These are phyloP conservation scores for Suillus subluteus DNA, from an alignment of 768 basidiomycete species.

Conservation along the genomic window DNA sequence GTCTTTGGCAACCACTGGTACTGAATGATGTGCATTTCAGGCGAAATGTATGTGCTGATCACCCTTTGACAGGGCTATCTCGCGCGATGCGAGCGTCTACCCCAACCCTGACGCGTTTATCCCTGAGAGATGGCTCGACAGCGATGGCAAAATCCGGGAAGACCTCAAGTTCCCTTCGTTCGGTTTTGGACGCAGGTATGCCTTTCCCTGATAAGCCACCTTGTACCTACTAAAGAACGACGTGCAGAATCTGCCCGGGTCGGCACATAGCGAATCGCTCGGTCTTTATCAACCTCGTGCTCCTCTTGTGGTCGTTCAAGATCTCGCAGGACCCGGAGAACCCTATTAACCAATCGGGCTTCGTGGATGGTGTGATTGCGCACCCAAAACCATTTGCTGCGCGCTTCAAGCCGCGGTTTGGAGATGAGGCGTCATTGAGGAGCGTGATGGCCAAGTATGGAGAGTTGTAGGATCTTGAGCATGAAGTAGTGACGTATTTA, in stretches of 20 bases:
- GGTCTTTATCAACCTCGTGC: slow-evolving; percentile 65
- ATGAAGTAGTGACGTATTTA: neutral
- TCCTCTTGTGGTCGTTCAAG: slow-evolving; percentile 68
- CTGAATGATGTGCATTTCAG: neutral
- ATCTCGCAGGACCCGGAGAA: slow-evolving; percentile 51
- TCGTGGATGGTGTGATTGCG: slow-evolving; percentile 65
- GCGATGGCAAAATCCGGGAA: slow-evolving; percentile 45
- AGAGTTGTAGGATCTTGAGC: slow-evolving; percentile 17
- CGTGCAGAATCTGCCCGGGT: slow-evolving; percentile 64
- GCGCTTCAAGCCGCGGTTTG: slow-evolving; percentile 52
- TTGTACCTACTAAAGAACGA: neutral
- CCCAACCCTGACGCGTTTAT: slow-evolving; percentile 62
- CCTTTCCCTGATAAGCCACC: neutral
- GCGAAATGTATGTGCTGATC: neutral
- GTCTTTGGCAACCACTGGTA: slow-evolving; percentile 43
- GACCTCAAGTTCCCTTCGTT: slow-evolving; percentile 58
- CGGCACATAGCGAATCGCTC: slow-evolving; percentile 65
- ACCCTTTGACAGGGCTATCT: slow-evolving; percentile 46
- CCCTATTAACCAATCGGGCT: slow-evolving; percentile 63
- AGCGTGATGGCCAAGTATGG: slow-evolving; percentile 30
- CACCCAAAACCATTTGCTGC: slow-evolving; percentile 67
- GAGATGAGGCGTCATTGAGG: slow-evolving; percentile 28
- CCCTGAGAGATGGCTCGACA: slow-evolving; percentile 57
- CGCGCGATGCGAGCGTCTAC: slow-evolving; percentile 59
- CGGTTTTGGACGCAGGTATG: slow-evolving; percentile 54